Conservation (phyloP, 345 rosid genomes). For the Melastoma malabathricum region DNA sequence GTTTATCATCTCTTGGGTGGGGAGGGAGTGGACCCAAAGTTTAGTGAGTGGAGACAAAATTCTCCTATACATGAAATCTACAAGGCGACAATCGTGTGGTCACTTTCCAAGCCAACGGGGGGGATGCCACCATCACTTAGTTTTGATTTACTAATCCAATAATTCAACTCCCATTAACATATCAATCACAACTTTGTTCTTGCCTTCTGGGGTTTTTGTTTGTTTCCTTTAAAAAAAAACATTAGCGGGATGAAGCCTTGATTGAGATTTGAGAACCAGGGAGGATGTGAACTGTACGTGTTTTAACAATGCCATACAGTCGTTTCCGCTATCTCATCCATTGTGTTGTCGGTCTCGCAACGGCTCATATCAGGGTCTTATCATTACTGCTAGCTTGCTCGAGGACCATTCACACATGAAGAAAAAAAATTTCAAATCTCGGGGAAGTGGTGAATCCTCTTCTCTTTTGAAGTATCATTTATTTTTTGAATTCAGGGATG, state of each 20-base stretch:
- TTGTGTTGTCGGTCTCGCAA: background rate
- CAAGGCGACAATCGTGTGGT: conserved; percentile 28
- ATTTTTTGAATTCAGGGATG: conserved; percentile 25
- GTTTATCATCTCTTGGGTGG: background rate
- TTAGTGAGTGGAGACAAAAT: conserved; percentile 13
- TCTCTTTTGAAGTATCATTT: background rate
- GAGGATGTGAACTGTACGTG: too few relatives aligned
- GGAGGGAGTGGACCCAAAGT: background rate
- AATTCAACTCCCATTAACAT: background rate
- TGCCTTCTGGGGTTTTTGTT: too few relatives aligned
- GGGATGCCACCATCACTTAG: conserved; percentile 3
- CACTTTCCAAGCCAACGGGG: conserved; percentile 21
- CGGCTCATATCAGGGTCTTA: conserved; percentile 7
- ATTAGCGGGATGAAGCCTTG: too few relatives aligned
- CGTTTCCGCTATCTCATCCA: too few relatives aligned
- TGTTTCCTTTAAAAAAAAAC: too few relatives aligned
- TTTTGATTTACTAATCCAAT: background rate
- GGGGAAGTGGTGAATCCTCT: background rate
- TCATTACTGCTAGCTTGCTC: too few relatives aligned
- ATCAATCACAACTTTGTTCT: background rate
- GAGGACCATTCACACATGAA: too few relatives aligned
- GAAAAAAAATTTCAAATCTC: too few relatives aligned
- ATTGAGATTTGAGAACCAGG: too few relatives aligned
- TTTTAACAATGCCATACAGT: too few relatives aligned
- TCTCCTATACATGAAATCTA: conserved; percentile 11